Conservation (phyloP, 768 basidiomycete genomes). For the Pisolithus marmoratus region DNA sequence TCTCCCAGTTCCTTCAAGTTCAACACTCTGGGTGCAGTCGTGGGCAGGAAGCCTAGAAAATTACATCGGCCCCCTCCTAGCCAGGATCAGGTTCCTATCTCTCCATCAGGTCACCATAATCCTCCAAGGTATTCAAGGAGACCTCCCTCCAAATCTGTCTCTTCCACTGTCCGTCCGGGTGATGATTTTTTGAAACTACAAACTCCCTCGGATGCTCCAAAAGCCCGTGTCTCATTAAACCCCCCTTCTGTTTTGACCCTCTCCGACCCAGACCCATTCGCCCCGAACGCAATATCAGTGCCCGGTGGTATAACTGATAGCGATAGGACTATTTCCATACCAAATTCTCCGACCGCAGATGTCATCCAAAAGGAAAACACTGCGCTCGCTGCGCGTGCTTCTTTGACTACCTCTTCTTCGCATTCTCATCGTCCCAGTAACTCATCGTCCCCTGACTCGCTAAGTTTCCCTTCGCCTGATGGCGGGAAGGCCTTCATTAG, state of each 20-base stretch:
- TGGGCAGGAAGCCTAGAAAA: conserved; percentile 64
- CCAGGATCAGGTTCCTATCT: conserved; percentile 35
- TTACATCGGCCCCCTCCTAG: conserved; percentile 42
- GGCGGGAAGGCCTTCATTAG: conserved; percentile 4
- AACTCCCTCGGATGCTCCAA: conserved; percentile 44
- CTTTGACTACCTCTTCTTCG: conserved; percentile 56
- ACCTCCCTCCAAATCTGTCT: conserved; percentile 49
- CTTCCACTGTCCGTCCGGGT: conserved; percentile 46
- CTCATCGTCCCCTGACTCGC: not conserved
- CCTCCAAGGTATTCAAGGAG: conserved; percentile 29
- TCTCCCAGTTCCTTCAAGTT: conserved; percentile 36
- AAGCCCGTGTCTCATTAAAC: conserved; percentile 23
- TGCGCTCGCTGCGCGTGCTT: conserved; percentile 37
- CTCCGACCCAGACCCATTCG: conserved; percentile 63
- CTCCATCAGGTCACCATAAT: conserved; percentile 12
- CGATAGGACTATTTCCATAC: conserved; percentile 48
- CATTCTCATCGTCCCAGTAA: conserved; percentile 33
- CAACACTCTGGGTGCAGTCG: conserved; percentile 52
- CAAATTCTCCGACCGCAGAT: conserved; percentile 46
- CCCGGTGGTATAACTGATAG: conserved; percentile 35
- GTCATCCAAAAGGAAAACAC: conserved; percentile 34
- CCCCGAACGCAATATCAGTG: conserved; percentile 41
- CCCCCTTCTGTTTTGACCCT: conserved; percentile 52
- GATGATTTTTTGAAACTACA: conserved; percentile 49
- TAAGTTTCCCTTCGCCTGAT: not conserved